Base-by-base conservation (phyloP, 805 yeast genomes). In the Ogataea minuta region DNA sequence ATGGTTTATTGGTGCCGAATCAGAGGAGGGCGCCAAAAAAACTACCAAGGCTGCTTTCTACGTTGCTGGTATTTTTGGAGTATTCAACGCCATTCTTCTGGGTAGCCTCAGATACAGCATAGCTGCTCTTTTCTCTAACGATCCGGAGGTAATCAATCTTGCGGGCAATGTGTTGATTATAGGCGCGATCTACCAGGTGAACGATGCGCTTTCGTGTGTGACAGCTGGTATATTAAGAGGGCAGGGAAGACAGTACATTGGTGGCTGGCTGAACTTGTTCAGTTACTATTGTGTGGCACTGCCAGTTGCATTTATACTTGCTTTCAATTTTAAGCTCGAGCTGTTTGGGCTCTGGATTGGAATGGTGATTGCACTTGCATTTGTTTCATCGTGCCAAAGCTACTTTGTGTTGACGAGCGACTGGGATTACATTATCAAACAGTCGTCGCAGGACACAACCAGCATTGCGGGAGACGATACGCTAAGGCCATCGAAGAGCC, bases 141-240 rank as follows among this genome's bases (percentile, higher is more conserved):
- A 84, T 49, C 66, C 64, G 30, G 72, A 68, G 2, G 89, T 84
- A 2, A 68, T 81, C 20, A 52, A 54, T 3, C 52, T 73, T 9
- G 77, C 83, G 6, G 58, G 69, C 1, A 59, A 61, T 16, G 72
- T 83, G 19, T 64, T 84, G 63, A 79, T 84, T 57, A 63, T 81
- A 31, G 74, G 80, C 32, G 84, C 89, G 1, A 53, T 77, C 23
- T 81, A 81, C 74, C 90, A 84, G 63, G 62, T 84, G 17, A 75
- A 76, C 39, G 93, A 84, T 59, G 80, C 81, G 9, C 62, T 79
- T 52, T 76, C 81, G 46, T 84, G 87, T 11, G 78, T 81, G 34
- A 75, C 84, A 1, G 89, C 87, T 11, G 91, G 91, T 11, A 72
- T 86, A 44, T 65, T 84, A 38, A 71, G 93, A 56, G 91, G 91